These are phyloP conservation scores for Ceratobasidium sp. DNA, from an alignment of 1,284 basidiomycete species.

Conservation along the genomic window DNA sequence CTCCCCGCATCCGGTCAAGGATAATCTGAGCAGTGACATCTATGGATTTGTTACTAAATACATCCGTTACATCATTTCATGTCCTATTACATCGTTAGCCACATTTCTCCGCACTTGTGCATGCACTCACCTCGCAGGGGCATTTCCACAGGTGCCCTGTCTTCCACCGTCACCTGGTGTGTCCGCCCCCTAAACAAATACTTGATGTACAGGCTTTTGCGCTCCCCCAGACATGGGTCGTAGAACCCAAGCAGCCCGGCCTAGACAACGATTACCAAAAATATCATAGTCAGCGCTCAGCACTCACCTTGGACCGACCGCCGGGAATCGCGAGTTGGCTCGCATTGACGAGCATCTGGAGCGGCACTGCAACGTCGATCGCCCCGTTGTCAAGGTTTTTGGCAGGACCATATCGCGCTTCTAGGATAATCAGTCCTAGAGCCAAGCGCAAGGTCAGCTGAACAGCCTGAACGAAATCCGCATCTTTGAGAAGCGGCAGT, in stretches of 20 bases:
- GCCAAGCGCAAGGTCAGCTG: not conserved
- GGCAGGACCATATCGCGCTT: slow-evolving; percentile 70
- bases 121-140: slow-evolving; percentile 71
- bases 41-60: too few species aligned
- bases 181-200: slow-evolving; percentile 77
- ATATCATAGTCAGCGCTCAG: slow-evolving; percentile 42
- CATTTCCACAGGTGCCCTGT: slow-evolving; percentile 71
- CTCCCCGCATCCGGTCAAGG: too few species aligned
- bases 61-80: slow-evolving; percentile 20
- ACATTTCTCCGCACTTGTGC: not conserved
- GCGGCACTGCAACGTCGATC: slow-evolving; percentile 77
- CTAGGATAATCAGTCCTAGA: slow-evolving; percentile 72
- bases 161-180: slow-evolving; percentile 80
- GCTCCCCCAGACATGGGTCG: slow-evolving; percentile 71
- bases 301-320: slow-evolving; percentile 59
- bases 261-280: slow-evolving; percentile 53
- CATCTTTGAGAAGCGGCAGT: not conserved
- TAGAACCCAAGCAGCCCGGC: slow-evolving; percentile 74
- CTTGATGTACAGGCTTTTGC: slow-evolving; percentile 71
- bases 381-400: slow-evolving; percentile 63
- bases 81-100: slow-evolving; percentile 7
- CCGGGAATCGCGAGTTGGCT: slow-evolving; percentile 82
- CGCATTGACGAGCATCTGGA: slow-evolving; percentile 82
- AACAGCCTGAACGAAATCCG: not conserved
- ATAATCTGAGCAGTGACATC: too few species aligned